Percentiles rank a stretch among this genome's conserved stretches.
Conservation (phyloP, 257 asterid genomes). For the Nicotiana sylvestris region DNA sequence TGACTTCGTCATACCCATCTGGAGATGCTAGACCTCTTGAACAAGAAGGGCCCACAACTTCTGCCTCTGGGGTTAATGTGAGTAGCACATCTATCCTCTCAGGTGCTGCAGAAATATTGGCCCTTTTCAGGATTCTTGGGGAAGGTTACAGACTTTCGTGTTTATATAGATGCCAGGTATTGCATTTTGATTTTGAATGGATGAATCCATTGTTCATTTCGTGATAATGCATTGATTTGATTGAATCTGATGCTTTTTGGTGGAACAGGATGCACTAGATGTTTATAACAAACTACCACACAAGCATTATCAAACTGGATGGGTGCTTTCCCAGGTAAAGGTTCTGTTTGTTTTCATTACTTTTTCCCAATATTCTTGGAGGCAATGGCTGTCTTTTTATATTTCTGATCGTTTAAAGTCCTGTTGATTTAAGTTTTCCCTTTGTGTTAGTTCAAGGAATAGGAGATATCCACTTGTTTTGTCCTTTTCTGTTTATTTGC, state of each 20-base stretch:
- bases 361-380: background rate
- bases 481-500: background rate
- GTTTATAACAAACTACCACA: constrained; percentile 63
- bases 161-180: constrained; percentile 83
- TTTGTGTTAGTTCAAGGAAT: background rate
- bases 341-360: background rate
- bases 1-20: constrained; percentile 39
- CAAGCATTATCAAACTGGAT: constrained; percentile 89
- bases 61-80: constrained; percentile 40
- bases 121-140: constrained; percentile 78
- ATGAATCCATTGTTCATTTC: background rate
- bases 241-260: constrained; percentile 12
- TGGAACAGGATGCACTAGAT: constrained; percentile 81
- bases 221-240: constrained; percentile 9
- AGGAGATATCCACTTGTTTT: background rate
- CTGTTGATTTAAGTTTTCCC: background rate
- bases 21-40: constrained; percentile 56
- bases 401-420: background rate
- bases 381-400: background rate
- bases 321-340: constrained; percentile 90
- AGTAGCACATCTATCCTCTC: constrained; percentile 48
- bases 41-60: constrained; percentile 51
- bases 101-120: constrained; percentile 71
- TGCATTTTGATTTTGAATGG: constrained; percentile 14
- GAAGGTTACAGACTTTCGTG: constrained; percentile 89